phyloP scores from a whole-genome alignment of 495 filamentous ascomycete genomes.

The Xylaria intraflava region DNA sequence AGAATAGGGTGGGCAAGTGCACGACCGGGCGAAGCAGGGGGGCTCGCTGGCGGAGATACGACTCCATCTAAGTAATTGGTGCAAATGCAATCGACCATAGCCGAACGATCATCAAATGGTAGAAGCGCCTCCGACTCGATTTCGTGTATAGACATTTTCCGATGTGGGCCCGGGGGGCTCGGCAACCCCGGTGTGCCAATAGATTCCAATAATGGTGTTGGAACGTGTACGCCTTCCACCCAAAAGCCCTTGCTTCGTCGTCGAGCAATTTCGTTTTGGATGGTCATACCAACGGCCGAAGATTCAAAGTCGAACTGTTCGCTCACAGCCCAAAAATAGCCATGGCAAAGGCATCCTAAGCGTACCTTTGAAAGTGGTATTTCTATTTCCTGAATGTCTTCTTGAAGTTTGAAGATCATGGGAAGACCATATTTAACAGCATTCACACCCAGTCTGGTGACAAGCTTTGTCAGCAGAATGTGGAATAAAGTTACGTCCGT shows the following conservation, averaged over 20 bases:
- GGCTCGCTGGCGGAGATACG: conserved; percentile 58
- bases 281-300: conserved; percentile 55
- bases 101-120: conserved; percentile 59
- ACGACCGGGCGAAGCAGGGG: conserved; percentile 64
- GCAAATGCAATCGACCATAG: conserved; percentile 66
- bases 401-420: conserved; percentile 82
- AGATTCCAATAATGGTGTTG: conserved; percentile 52
- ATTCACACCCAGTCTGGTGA: conserved; percentile 76
- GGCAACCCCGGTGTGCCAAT: conserved; percentile 42
- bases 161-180: conserved; percentile 37
- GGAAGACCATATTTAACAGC: conserved; percentile 70
- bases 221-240: conserved; percentile 64
- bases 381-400: conserved; percentile 64
- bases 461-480: conserved; percentile 62
- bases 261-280: conserved; percentile 68
- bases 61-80: conserved; percentile 54
- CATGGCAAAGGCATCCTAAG: conserved; percentile 75
- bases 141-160: conserved; percentile 41
- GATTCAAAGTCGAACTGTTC: conserved; percentile 72
- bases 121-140: conserved; percentile 53
- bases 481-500: conserved; percentile 70
- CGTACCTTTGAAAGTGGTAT: conserved; percentile 60
- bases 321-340: conserved; percentile 73
- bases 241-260: conserved; percentile 66
- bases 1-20: conserved; percentile 56